Conservation (phyloP, 2,329 filamentous ascomycete genomes). For the Chaetoscypha palmicola region DNA sequence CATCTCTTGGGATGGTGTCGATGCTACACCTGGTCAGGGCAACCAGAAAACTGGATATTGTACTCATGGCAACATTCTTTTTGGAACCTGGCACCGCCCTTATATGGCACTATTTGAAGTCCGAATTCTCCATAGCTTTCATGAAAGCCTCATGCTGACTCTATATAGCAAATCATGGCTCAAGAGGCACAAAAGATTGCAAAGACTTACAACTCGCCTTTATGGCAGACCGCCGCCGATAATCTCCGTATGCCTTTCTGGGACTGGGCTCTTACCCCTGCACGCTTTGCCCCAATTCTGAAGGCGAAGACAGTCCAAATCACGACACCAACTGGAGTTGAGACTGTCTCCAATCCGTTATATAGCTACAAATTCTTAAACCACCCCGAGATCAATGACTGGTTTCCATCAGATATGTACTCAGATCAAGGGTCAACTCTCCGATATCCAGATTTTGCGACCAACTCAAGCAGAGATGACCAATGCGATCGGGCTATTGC, state of each 20-base stretch:
- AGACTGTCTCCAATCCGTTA: conserved; percentile 41
- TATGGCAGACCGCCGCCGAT: conserved; percentile 37
- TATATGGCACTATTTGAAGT: conserved; percentile 48
- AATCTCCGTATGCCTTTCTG: conserved; percentile 38
- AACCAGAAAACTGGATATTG: conserved; percentile 46
- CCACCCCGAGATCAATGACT: conserved; percentile 28
- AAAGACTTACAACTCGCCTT: conserved; percentile 9
- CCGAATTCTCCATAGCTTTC: conserved; percentile 8
- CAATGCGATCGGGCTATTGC: not conserved
- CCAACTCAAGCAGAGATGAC: not conserved
- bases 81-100: conserved; percentile 43
- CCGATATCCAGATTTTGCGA: not conserved
- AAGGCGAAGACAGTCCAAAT: conserved; percentile 26
- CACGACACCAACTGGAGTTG: conserved; percentile 15
- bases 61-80: conserved; percentile 62
- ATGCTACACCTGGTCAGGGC: not conserved
- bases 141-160: not conserved
- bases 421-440: not conserved
- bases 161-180: conserved; percentile 42
- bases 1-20: conserved; percentile 9
- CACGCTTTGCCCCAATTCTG: conserved; percentile 33
- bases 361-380: conserved; percentile 41
- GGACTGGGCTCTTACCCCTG: conserved; percentile 39
- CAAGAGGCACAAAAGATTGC: conserved; percentile 40
- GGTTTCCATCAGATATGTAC: conserved; percentile 17